These are phyloP conservation scores for Ailanthus altissimus DNA, from an alignment of 345 rosid genomes.

Conservation along the genomic window DNA sequence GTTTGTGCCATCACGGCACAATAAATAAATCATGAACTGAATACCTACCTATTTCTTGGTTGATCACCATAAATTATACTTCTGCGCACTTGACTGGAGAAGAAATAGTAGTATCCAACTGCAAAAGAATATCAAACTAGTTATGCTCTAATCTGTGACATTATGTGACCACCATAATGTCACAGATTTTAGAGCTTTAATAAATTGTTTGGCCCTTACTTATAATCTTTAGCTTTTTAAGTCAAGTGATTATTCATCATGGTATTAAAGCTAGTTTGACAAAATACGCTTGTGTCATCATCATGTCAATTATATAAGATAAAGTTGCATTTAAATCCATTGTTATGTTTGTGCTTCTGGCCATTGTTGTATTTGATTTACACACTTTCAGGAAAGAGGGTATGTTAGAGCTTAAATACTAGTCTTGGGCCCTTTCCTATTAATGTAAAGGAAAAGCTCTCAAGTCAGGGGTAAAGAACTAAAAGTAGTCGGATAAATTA, in stretches of 20 bases:
- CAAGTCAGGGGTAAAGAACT: not conserved
- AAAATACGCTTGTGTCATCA: not conserved
- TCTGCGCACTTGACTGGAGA: constrained; percentile 73
- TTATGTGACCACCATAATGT: not conserved
- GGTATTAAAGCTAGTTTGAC: not conserved
- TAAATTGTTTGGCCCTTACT: not conserved
- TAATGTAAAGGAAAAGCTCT: not conserved
- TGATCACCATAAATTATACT: constrained; percentile 85
- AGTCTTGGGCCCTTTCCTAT: not conserved
- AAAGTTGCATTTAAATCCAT: no score
- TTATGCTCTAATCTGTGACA: constrained; percentile 32
- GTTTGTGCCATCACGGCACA: not conserved
- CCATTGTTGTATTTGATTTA: no score
- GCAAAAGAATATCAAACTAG: constrained; percentile 40
- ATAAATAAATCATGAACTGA: constrained; percentile 6
- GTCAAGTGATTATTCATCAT: not conserved
- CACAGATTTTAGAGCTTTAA: not conserved
- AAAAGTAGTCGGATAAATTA: not conserved
- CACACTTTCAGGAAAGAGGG: no score
- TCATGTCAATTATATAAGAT: no score
- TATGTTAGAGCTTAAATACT: no score
- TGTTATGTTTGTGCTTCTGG: no score
- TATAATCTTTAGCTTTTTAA: not conserved
- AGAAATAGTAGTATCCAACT: constrained; percentile 93
- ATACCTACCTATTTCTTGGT: constrained; percentile 84